Percentiles rank a stretch among this genome's conserved stretches.
Evolutionary conservation across 176 grass and related monocot species (phyloP).

Genomic region (Typha latifolia): DNA sequence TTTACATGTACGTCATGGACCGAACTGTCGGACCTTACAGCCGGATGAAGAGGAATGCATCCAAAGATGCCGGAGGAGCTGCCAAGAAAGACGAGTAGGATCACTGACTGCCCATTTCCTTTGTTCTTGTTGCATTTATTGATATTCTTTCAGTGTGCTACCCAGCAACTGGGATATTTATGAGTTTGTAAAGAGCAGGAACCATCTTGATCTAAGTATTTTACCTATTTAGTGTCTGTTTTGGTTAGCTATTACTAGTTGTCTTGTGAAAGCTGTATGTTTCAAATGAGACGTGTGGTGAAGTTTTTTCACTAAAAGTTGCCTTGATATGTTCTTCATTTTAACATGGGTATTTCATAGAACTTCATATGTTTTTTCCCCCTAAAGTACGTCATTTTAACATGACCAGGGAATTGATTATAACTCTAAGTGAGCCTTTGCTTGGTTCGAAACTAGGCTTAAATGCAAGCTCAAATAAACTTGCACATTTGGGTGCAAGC

Average conservation of each 20-base stretch:
- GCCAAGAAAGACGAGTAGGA: constrained; percentile 51
- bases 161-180: not conserved
- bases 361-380: no score
- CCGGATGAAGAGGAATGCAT: constrained; percentile 78
- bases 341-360: no score
- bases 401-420: no score
- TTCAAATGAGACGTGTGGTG: no score
- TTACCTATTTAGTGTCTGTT: not conserved
- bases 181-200: not conserved
- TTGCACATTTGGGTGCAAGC: no score
- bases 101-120: not conserved
- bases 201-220: not conserved
- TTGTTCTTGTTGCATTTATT: not conserved
- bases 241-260: not conserved
- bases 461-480: no score
- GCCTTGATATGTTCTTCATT: no score
- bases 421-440: no score
- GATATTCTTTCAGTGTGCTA: constrained; percentile 1
- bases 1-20: constrained; percentile 97
- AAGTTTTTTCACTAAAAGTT: no score
- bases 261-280: no score
- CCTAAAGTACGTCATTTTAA: no score
- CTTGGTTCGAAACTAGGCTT: no score
- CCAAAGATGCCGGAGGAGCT: not conserved
- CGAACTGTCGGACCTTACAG: constrained; percentile 67